Evolutionary conservation across 2,329 filamentous ascomycete genomes (phyloP), one percentile per base, ranked within the genome.

Genomic region (Fusarium miscanthi): DNA sequence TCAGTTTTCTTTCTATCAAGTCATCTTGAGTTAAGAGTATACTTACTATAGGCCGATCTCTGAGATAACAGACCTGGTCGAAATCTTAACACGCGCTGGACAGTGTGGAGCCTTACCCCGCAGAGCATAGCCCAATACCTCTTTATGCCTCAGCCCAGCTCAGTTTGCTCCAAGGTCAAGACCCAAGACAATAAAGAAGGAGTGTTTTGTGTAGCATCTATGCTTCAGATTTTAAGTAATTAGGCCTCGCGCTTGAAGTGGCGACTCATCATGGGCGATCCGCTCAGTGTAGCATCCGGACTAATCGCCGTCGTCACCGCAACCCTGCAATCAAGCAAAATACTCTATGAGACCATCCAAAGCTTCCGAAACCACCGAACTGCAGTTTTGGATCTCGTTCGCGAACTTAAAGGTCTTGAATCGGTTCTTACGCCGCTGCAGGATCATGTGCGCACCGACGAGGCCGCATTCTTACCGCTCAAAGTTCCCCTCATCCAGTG

Each of bases 401-500:
- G 54, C 16, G 69, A 74, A 23, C 66, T 75, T 0, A 35, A 52
- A 19, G 53, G 9, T 25, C 62, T 64, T 19, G 57, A 41, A 10
- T 41, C 23, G 10, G 62, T 64, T n/a, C 62, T 64, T 17, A 8
- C 10, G 3, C 33, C 62, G 10, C 40, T 64, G 7, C 40, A 53
- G 17, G 62, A 64, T 41, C 40, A 64, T 63, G 62, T 64, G 10
- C 58, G 58, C 27, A 37, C 40, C 59, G 41, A 57, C 21, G 66
- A 75, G 7, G 49, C 59, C 6, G 40, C 65, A 5, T 63, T 72
- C 21, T 43, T 76, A 10, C 67, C 64, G 21, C 70, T 77, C 14
- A 71, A 72, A 56, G 23, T 82, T 63, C 84, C 84, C 49, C 74
- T 86, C 37, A 72, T 76, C 38, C 80, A 81, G 69, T 86, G 83